phyloP scores from a whole-genome alignment of 805 yeast species.

The Schwanniomyces yamadae region DNA sequence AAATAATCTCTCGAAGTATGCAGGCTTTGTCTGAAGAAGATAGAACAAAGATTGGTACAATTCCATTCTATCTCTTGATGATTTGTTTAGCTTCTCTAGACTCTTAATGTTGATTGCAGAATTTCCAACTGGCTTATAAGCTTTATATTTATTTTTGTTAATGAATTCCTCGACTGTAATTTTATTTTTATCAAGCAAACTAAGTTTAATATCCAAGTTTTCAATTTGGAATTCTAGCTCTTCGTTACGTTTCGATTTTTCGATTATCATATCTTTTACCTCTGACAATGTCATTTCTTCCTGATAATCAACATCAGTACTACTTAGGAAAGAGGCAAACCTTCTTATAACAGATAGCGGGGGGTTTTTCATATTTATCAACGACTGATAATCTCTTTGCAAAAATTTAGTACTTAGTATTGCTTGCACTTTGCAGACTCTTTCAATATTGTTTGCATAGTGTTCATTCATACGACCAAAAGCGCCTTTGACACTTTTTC shows the following conservation, averaged over 20 bases:
- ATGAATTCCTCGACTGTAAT: conserved; percentile 73
- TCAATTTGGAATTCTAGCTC: conserved; percentile 71
- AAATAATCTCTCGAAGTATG: conserved; percentile 61
- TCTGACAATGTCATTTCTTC: conserved; percentile 70
- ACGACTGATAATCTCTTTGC: conserved; percentile 68
- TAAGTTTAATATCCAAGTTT: conserved; percentile 74
- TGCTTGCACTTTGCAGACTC: conserved; percentile 73
- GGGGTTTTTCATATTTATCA: conserved; percentile 72
- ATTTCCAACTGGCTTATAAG: conserved; percentile 16
- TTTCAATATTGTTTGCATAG: conserved; percentile 56
- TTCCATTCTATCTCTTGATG: conserved; percentile 54
- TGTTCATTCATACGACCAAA: conserved; percentile 35
- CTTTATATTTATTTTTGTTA: conserved; percentile 36
- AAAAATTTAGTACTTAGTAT: conserved; percentile 65
- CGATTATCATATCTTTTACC: conserved; percentile 65
- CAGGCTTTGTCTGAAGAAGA: conserved; percentile 79
- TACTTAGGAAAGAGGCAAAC: conserved; percentile 74
- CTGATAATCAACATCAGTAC: conserved; percentile 69
- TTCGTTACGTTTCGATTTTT: conserved; percentile 68
- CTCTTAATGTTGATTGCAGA: conserved; percentile 16
- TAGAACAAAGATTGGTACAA: conserved; percentile 77
- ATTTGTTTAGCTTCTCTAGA: conserved; percentile 35
- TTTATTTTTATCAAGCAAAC: conserved; percentile 74
- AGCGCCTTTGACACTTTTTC: conserved; percentile 39
- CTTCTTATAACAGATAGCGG: conserved; percentile 72